These are phyloP conservation scores for Urtica urens DNA, from an alignment of 306 rosid species.

Conservation along the genomic window DNA sequence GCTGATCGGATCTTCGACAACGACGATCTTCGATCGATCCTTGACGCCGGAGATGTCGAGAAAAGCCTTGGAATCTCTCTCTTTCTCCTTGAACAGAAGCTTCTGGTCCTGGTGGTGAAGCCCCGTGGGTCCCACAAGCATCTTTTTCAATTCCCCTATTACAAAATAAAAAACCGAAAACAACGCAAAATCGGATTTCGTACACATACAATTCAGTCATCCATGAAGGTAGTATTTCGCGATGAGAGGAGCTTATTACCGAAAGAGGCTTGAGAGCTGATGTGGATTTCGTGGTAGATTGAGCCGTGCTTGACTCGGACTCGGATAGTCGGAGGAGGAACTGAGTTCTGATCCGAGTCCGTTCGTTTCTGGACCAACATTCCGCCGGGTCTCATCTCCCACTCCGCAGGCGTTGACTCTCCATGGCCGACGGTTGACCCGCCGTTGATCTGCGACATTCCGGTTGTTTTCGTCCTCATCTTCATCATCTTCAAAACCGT, in stretches of 20 bases:
- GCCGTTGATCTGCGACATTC: conserved; percentile 29
- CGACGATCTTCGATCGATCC: conserved; percentile 65
- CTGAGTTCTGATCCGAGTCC: conserved; percentile 54
- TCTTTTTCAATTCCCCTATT: conserved; percentile 84
- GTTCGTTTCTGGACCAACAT: conserved; percentile 85
- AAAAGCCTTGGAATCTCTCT: conserved; percentile 87
- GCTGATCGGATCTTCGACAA: conserved; percentile 79
- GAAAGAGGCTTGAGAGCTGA: conserved; percentile 74
- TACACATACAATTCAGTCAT: not conserved
- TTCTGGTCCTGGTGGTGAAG: conserved; percentile 87
- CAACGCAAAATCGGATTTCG: not conserved
- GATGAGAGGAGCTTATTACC: conserved; percentile 40
- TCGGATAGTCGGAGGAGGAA: conserved; percentile 50
- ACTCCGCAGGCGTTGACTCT: conserved; percentile 48
- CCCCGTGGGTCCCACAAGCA: conserved; percentile 78
- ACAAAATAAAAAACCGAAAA: not conserved
- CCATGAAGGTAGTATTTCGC: not conserved
- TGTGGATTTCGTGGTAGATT: conserved; percentile 63
- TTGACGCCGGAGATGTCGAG: conserved; percentile 73
- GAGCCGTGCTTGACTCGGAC: conserved; percentile 78
- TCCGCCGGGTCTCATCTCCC: conserved; percentile 98
- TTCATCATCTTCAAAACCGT: conserved; percentile 48
- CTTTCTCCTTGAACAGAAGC: conserved; percentile 69
- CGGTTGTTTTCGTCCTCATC: conserved; percentile 44
- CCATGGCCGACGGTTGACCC: conserved; percentile 24